phyloP scores from a whole-genome alignment of 1,284 basidiomycete species.

The Cystobasidiaceae sp. region DNA sequence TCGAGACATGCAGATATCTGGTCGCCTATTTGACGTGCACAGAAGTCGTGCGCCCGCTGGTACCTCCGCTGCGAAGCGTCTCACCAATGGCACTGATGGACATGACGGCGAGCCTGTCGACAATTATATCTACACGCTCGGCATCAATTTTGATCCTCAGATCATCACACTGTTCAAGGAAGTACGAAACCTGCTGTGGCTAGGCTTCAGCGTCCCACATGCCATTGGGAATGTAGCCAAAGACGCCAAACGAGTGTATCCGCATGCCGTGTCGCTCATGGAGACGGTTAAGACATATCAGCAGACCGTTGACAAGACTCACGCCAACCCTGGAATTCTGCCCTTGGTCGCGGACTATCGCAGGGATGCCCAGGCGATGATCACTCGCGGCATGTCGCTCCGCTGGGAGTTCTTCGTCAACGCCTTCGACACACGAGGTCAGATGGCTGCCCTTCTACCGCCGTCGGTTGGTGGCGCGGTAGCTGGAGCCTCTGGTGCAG shows the following conservation, averaged over 20 bases:
- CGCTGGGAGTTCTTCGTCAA: constrained; percentile 97
- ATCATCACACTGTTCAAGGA: constrained; percentile 98
- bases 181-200: constrained; percentile 89
- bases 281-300: constrained; percentile 95
- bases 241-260: constrained; percentile 95
- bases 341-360: constrained; percentile 89
- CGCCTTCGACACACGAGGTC: constrained; percentile 65
- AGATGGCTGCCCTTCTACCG: constrained; percentile 10
- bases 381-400: constrained; percentile 80
- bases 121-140: constrained; percentile 51
- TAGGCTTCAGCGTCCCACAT: constrained; percentile 91
- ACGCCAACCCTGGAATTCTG: constrained; percentile 81
- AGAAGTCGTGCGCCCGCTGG: constrained; percentile 56
- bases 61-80: neutral
- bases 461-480: too few species aligned
- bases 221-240: constrained; percentile 93
- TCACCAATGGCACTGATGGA: neutral
- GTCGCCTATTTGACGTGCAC: constrained; percentile 93
- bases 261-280: constrained; percentile 94
- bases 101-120: constrained; percentile 60
- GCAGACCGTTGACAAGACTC: constrained; percentile 84
- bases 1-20: constrained; percentile 83
- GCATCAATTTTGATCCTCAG: constrained; percentile 95
- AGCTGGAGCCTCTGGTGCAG: constrained; percentile 53
- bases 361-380: constrained; percentile 84